Conservation (phyloP, 1,139 yeast species). For the Nadsonia starkeyi-henricii region DNA sequence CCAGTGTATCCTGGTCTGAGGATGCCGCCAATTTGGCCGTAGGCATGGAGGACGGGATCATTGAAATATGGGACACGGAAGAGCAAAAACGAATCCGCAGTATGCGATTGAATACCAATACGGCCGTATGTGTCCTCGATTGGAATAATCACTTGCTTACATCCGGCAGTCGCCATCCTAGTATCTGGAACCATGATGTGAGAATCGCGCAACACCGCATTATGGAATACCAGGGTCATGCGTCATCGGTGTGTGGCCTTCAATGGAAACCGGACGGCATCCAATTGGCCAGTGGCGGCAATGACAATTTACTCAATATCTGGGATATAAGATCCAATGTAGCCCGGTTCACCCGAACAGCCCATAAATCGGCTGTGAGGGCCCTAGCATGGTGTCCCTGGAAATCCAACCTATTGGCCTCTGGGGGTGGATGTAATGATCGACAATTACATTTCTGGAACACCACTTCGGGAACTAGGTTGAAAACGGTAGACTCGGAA, state of each 20-base stretch:
- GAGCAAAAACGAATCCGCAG: slow-evolving; percentile 71
- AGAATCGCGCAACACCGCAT: slow-evolving; percentile 74
- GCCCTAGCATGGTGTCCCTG: slow-evolving; percentile 94
- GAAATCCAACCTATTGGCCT: slow-evolving; percentile 66
- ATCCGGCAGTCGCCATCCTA: slow-evolving; percentile 77
- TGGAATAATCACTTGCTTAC: slow-evolving; percentile 89
- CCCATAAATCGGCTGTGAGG: slow-evolving; percentile 89
- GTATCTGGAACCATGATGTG: slow-evolving; percentile 82
- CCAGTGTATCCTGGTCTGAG: slow-evolving; percentile 78
- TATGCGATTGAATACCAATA: slow-evolving; percentile 88
- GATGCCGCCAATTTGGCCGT: slow-evolving; percentile 76
- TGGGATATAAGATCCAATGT: slow-evolving; percentile 76
- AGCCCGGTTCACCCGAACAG: slow-evolving; percentile 63
- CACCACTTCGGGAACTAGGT: slow-evolving; percentile 75
- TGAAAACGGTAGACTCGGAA: slow-evolving; percentile 83
- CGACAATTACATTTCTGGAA: slow-evolving; percentile 90
- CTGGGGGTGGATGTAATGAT: slow-evolving; percentile 94
- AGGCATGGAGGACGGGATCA: slow-evolving; percentile 77
- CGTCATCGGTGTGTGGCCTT: slow-evolving; percentile 92
- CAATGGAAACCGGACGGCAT: slow-evolving; percentile 86
- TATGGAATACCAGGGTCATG: slow-evolving; percentile 57
- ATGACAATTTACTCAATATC: slow-evolving; percentile 82
- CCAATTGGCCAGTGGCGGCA: slow-evolving; percentile 43
- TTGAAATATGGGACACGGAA: slow-evolving; percentile 94
- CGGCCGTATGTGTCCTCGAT: slow-evolving; percentile 74